Percentiles rank a stretch among this genome's conserved stretches.
Conservation (phyloP, 1,139 yeast species). For the Blastobotrys illinoisensis region DNA sequence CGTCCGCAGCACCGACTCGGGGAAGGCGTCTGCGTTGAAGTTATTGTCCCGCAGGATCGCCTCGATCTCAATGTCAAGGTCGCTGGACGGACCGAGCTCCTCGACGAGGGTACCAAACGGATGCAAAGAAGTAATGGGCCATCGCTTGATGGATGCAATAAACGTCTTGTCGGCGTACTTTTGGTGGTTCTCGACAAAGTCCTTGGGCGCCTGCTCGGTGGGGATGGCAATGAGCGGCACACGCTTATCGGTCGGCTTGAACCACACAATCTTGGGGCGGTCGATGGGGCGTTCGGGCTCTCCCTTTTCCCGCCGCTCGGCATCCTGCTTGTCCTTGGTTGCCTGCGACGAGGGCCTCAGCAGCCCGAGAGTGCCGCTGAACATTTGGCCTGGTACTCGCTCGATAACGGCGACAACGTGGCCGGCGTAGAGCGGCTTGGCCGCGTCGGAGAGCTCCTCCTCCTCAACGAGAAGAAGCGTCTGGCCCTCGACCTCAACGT, state of each 20-base stretch:
- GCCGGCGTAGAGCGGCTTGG: slow-evolving; percentile 93
- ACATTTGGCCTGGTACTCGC: slow-evolving; percentile 93
- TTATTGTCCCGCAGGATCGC: slow-evolving; percentile 90
- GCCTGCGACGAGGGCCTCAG: slow-evolving; percentile 96
- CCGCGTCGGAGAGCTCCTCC: slow-evolving; percentile 89
- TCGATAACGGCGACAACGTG: slow-evolving; percentile 98
- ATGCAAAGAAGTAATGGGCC: slow-evolving; percentile 98
- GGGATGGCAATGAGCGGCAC: slow-evolving; percentile 98
- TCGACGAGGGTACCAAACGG: slow-evolving; percentile 94
- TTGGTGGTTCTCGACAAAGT: slow-evolving; percentile 89
- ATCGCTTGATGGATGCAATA: slow-evolving; percentile 92
- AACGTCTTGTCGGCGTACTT: slow-evolving; percentile 74
- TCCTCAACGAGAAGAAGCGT: slow-evolving; percentile 86
- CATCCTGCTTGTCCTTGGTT: slow-evolving; percentile 66
- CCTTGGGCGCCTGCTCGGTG: slow-evolving; percentile 95
- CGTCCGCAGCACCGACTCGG: slow-evolving; percentile 40
- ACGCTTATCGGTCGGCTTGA: slow-evolving; percentile 94
- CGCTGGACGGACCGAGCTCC: slow-evolving; percentile 77
- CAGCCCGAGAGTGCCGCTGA: slow-evolving; percentile 82
- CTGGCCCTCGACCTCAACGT: slow-evolving; percentile 98
- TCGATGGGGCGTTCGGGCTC: slow-evolving; percentile 30
- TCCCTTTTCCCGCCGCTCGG: slow-evolving; percentile 45
- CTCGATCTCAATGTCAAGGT: slow-evolving; percentile 73
- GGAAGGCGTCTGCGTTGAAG: slow-evolving; percentile 81
- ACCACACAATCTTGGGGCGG: slow-evolving; percentile 96